Base-by-base conservation (phyloP, 768 basidiomycete species). In the Phlebiopsis flavidoalba region DNA sequence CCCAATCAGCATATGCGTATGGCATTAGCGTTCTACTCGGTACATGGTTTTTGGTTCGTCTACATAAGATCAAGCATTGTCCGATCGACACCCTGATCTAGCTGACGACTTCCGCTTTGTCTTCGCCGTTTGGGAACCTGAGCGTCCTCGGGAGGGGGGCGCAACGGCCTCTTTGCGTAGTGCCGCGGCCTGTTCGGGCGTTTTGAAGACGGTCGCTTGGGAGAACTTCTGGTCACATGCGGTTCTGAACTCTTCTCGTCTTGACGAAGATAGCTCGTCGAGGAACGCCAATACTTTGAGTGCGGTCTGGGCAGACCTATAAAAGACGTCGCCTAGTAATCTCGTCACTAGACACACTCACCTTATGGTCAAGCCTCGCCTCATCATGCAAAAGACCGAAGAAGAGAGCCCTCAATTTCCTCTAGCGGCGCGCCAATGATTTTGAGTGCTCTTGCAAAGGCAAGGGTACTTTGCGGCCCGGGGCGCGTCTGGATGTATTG, bases 401-500 rank as follows among this genome's bases (percentile, higher is more conserved):
- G 40, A 87, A n/a, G 50, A 3, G 81, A 66, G 5, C 76, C 75
- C 65, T 91, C 91, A 6, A 89, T 77, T 64, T 91, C 89, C 5
- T 80, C 79, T 40, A 71, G 65, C 8, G 85, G 76, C 0, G 80
- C 71, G 3, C 77, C 76, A 49, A 92, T 73, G 5, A 70, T 64
- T 1, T 69, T 75, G 14, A 79, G 74, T 1, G 79, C 90, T 67
- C 80, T 79, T 6, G 92, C 92, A 46, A 77, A 78, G 3, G 84
- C 87, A 7, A 96, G 72, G 36, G 89, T 74, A 0, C 85, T 84
- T 1, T 70, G 63, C 0, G 83, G 77, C 0, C 72, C 65, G 0
- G 84, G 74, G 61, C 88, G 80, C 15, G 68, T 76, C 68, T 95
- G 89, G 12, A 93, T 79, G 70, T 87, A 93, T 62, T 90, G 83